phyloP scores from a whole-genome alignment of 495 filamentous ascomycete species.

The Penicillium arizonense region DNA sequence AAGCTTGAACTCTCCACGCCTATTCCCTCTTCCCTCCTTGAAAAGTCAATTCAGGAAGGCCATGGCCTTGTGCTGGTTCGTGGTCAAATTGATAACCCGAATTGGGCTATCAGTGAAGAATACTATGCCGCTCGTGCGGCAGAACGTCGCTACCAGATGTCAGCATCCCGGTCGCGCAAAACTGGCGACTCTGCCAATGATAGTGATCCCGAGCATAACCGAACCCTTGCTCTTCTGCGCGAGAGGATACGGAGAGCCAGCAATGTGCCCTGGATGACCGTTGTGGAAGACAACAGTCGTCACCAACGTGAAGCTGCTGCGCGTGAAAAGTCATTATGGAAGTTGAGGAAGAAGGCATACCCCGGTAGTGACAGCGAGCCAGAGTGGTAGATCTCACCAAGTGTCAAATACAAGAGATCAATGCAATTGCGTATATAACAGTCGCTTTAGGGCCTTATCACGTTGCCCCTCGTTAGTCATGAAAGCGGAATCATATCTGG shows the following conservation, averaged over 20 bases:
- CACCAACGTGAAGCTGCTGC: slow-evolving; percentile 30
- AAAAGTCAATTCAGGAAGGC: slow-evolving; percentile 31
- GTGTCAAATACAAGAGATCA: slow-evolving; percentile 1
- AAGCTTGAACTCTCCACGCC: slow-evolving; percentile 49
- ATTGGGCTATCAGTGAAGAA: slow-evolving; percentile 50
- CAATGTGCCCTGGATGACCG: slow-evolving; percentile 47
- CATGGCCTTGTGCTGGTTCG: slow-evolving; percentile 50
- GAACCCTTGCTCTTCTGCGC: slow-evolving; percentile 25
- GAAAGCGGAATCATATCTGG: neutral
- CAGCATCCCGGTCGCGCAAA: slow-evolving; percentile 24
- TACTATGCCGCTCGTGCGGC: slow-evolving; percentile 41
- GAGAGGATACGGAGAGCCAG: slow-evolving; percentile 40
- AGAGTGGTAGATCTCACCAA: slow-evolving; percentile 27
- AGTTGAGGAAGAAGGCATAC: slow-evolving; percentile 45
- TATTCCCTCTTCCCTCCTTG: slow-evolving; percentile 35
- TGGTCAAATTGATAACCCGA: slow-evolving; percentile 51
- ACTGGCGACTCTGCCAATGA: slow-evolving; percentile 9
- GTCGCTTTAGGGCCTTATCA: neutral
- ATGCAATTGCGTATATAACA: neutral
- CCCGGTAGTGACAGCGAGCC: slow-evolving; percentile 42
- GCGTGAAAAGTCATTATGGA: slow-evolving; percentile 43
- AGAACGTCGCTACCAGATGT: slow-evolving; percentile 32
- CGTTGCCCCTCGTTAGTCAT: neutral
- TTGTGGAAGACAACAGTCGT: slow-evolving; percentile 39
- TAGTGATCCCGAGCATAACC: slow-evolving; percentile 13